These are phyloP conservation scores for Cryptosporidium meleagridis DNA, from an alignment of 169 alveolate genomes.

Conservation along the genomic window DNA sequence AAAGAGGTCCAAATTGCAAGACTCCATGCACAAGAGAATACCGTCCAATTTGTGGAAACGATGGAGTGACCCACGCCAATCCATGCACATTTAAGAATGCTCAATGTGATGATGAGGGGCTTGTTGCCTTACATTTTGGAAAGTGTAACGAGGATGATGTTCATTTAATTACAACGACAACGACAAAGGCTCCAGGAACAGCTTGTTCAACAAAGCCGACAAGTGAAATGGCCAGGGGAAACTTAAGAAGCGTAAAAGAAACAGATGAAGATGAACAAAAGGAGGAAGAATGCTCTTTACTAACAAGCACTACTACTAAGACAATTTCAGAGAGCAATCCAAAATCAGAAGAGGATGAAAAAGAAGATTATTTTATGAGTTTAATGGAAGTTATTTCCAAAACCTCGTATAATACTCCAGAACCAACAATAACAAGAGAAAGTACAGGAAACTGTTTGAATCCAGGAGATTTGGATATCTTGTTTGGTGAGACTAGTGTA, in stretches of 20 bases:
- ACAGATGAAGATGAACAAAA: background rate
- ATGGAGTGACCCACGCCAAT: slow-evolving; percentile 11
- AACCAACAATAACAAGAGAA: slow-evolving; percentile 36
- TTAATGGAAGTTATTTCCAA: background rate
- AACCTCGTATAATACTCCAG: slow-evolving; percentile 19
- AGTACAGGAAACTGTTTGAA: slow-evolving; percentile 49
- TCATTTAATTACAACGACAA: background rate
- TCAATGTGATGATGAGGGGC: slow-evolving; percentile 24
- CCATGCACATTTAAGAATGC: slow-evolving; percentile 35
- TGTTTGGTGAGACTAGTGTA: slow-evolving; percentile 10
- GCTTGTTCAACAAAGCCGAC: slow-evolving; percentile 36
- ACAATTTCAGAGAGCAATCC: background rate
- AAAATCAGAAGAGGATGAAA: background rate
- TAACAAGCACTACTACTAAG: slow-evolving; percentile 20
- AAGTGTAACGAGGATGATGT: background rate
- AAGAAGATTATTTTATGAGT: background rate
- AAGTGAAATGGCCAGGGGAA: background rate
- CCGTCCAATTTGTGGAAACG: slow-evolving; percentile 30
- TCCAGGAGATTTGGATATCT: background rate
- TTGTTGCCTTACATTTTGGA: slow-evolving; percentile 16
- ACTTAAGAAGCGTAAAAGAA: background rate
- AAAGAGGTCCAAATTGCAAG: slow-evolving; percentile 34
- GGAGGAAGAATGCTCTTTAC: background rate
- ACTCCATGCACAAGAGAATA: slow-evolving; percentile 38
- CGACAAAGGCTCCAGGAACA: slow-evolving; percentile 1